Conservation (phyloP, 441 rosid genomes). For the Erysimum cheiri region DNA sequence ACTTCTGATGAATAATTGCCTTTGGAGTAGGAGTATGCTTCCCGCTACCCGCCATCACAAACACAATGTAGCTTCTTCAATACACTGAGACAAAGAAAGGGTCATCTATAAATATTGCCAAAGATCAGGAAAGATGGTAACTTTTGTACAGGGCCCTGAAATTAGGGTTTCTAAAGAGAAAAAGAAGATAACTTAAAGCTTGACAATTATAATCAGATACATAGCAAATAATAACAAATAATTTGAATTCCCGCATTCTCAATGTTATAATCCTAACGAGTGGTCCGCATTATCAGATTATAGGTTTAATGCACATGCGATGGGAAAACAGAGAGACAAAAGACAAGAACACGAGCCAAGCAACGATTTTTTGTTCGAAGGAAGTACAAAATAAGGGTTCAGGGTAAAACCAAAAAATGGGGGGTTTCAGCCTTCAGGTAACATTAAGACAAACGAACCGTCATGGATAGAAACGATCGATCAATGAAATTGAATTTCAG, state of each 20-base stretch:
- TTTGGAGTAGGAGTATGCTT: slow-evolving; percentile 69
- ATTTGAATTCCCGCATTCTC: slow-evolving; percentile 6
- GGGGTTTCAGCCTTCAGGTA: neutral
- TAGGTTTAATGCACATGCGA: slow-evolving; percentile 6
- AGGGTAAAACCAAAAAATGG: neutral
- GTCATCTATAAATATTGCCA: neutral
- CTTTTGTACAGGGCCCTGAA: slow-evolving; percentile 16
- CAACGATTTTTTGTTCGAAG: slow-evolving; percentile 14
- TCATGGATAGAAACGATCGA: slow-evolving; percentile 9
- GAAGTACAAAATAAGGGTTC: neutral
- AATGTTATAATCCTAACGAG: neutral
- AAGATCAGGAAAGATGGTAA: slow-evolving; percentile 15
- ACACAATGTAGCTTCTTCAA: slow-evolving; percentile 35
- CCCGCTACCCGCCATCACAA: slow-evolving; percentile 46
- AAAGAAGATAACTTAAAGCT: neutral
- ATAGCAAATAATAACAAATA: neutral
- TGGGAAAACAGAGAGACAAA: slow-evolving; percentile 7
- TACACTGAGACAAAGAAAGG: slow-evolving; percentile 32
- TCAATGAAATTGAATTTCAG: slow-evolving; percentile 12
- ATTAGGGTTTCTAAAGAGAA: neutral
- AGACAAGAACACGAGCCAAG: slow-evolving; percentile 8
- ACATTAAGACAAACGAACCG: slow-evolving; percentile 17
- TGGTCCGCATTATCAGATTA: neutral
- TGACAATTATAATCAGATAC: slow-evolving; percentile 10
- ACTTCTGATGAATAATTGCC: slow-evolving; percentile 74